These are phyloP conservation scores for Wickerhamiella occidentalis DNA, from an alignment of 805 yeast species.

Conservation along the genomic window DNA sequence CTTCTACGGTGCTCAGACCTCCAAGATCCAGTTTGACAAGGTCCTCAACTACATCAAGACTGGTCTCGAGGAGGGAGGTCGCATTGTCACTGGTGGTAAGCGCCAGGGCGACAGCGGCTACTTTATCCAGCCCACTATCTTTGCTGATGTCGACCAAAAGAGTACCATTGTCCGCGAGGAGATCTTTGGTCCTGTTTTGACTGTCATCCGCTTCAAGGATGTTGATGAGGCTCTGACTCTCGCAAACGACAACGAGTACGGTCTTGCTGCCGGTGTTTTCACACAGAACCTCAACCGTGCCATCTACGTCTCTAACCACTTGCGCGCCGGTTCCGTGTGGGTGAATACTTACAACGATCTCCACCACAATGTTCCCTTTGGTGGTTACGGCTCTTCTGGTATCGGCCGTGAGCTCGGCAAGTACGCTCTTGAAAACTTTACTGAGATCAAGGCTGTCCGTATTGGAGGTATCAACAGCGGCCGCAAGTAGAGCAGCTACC, in stretches of 20 bases:
- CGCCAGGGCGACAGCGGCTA: constrained; percentile 49
- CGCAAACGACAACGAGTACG: constrained; percentile 77
- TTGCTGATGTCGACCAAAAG: constrained; percentile 64
- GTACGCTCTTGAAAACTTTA: constrained; percentile 56
- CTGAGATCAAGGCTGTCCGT: constrained; percentile 66
- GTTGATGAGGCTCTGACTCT: constrained; percentile 65
- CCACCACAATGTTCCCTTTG: constrained; percentile 59
- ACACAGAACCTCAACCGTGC: constrained; percentile 65
- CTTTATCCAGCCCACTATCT: constrained; percentile 59
- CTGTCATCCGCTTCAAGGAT: constrained; percentile 66
- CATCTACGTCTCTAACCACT: constrained; percentile 55
- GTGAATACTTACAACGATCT: constrained; percentile 56
- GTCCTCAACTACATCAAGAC: constrained; percentile 62
- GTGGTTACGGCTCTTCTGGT: constrained; percentile 71
- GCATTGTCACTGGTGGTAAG: constrained; percentile 70
- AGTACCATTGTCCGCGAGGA: constrained; percentile 76
- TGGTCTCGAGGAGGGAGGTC: constrained; percentile 80
- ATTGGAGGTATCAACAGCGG: constrained; percentile 38
- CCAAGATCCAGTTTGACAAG: constrained; percentile 64
- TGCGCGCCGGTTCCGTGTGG: constrained; percentile 87
- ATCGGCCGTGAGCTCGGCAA: constrained; percentile 73
- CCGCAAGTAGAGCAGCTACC: constrained; percentile 12
- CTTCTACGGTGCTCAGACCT: constrained; percentile 89
- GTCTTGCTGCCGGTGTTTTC: constrained; percentile 71
- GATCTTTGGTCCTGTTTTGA: constrained; percentile 90